phyloP scores from a whole-genome alignment of 768 basidiomycete species.

The Boletus coccyginus region DNA sequence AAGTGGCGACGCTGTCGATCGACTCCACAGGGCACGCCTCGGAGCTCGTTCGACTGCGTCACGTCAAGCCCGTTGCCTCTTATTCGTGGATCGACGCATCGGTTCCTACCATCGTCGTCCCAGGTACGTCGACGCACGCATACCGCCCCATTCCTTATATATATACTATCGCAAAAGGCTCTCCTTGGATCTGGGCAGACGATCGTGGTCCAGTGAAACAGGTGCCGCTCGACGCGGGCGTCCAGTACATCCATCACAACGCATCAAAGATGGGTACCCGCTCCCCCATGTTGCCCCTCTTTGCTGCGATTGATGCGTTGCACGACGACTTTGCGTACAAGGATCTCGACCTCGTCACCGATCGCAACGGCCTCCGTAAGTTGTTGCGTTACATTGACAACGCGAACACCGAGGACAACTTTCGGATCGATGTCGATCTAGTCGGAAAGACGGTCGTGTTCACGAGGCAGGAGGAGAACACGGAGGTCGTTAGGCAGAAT shows the following conservation, averaged over 20 bases:
- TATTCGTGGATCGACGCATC: constrained; percentile 50
- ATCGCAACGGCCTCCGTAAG: constrained; percentile 66
- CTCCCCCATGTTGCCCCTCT: constrained; percentile 50
- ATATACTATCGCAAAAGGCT: constrained; percentile 39
- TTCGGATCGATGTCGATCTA: constrained; percentile 70
- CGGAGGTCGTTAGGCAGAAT: constrained; percentile 16
- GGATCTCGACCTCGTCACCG: constrained; percentile 51
- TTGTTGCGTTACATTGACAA: constrained; percentile 50
- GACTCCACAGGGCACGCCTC: constrained; percentile 9
- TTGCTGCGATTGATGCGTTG: constrained; percentile 54
- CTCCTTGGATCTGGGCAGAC: constrained; percentile 56
- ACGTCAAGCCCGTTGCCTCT: constrained; percentile 46
- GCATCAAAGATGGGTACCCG: constrained; percentile 39
- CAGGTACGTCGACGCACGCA: constrained; percentile 34
- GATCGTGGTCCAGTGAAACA: constrained; percentile 46
- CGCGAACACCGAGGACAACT: constrained; percentile 35
- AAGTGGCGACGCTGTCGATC: constrained; percentile 14
- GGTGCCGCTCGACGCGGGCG: constrained; percentile 53
- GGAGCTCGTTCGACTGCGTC: constrained; percentile 30
- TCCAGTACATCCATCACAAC: constrained; percentile 57
- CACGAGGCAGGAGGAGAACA: constrained; percentile 50
- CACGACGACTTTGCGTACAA: constrained; percentile 24
- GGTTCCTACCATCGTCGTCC: constrained; percentile 50
- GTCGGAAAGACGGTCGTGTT: constrained; percentile 60
- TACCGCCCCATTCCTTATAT: background rate